These are phyloP conservation scores for Suhomyces bribrorum DNA, from an alignment of 1,139 yeast species.

Conservation along the genomic window DNA sequence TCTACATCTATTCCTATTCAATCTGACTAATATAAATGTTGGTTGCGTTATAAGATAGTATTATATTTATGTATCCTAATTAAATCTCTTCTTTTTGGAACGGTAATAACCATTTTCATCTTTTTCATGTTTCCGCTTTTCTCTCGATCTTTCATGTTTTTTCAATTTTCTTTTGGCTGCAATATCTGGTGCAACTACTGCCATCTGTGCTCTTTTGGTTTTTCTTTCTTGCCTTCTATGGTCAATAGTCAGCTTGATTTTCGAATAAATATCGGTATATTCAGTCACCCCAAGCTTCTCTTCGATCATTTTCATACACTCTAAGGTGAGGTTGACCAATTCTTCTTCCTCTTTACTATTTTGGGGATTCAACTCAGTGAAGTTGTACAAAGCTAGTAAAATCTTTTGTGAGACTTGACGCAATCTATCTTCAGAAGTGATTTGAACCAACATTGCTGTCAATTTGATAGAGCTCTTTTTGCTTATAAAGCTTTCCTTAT, in stretches of 20 bases:
- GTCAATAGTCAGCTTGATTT: slow-evolving; percentile 60
- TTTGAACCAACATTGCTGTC: slow-evolving; percentile 56
- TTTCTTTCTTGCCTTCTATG: slow-evolving; percentile 74
- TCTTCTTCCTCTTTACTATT: slow-evolving; percentile 47
- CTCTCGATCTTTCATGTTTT: slow-evolving; percentile 74
- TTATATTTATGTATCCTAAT: slow-evolving; percentile 7
- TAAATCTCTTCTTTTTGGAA: slow-evolving; percentile 54
- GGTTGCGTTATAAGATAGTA: too few species aligned
- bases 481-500: slow-evolving; percentile 53
- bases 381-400: slow-evolving; percentile 60
- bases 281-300: slow-evolving; percentile 70
- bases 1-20: neutral
- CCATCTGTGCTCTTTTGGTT: slow-evolving; percentile 73
- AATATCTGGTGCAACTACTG: slow-evolving; percentile 76
- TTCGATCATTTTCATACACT: slow-evolving; percentile 70
- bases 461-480: slow-evolving; percentile 68
- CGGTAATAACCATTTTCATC: slow-evolving; percentile 79
- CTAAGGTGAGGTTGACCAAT: slow-evolving; percentile 59
- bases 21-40: neutral
- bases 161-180: slow-evolving; percentile 75
- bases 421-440: slow-evolving; percentile 40
- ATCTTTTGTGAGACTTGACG: slow-evolving; percentile 45
- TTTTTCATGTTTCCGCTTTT: slow-evolving; percentile 70
- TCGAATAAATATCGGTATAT: slow-evolving; percentile 63
- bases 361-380: slow-evolving; percentile 47